These are phyloP conservation scores for Sporothrix humicola DNA, from an alignment of 2,329 filamentous ascomycete genomes.

Conservation along the genomic window DNA sequence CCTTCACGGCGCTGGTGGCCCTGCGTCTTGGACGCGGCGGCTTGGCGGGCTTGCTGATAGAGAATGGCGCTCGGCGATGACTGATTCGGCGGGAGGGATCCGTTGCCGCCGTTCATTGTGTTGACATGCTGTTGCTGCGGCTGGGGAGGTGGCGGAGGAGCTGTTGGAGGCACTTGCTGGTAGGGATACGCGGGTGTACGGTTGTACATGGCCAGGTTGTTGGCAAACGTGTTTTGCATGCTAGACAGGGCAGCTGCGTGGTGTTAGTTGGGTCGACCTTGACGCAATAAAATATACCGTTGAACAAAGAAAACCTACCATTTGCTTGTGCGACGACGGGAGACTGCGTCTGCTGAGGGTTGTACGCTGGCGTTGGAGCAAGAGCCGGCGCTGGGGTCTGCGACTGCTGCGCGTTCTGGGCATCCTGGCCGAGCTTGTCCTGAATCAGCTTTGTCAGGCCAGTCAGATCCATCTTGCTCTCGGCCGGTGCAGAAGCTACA, in stretches of 20 bases:
- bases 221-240: constrained; percentile 37
- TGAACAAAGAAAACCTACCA: constrained; percentile 26
- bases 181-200: constrained; percentile 30
- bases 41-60: constrained; percentile 65
- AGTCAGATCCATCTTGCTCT: constrained; percentile 37
- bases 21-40: constrained; percentile 62
- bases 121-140: constrained; percentile 41
- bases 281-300: too few species aligned
- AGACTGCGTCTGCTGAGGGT: constrained; percentile 20
- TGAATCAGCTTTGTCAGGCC: constrained; percentile 42
- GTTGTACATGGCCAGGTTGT: constrained; percentile 35
- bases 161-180: constrained; percentile 32
- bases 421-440: constrained; percentile 39
- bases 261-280: neutral
- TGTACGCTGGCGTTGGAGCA: neutral
- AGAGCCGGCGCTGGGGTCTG: neutral
- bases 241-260: constrained; percentile 34
- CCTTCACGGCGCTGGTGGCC: constrained; percentile 63
- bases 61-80: constrained; percentile 60
- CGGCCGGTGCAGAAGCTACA: neutral
- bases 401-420: constrained; percentile 25
- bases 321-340: constrained; percentile 32
- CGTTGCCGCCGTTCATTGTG: constrained; percentile 41
- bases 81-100: constrained; percentile 60
- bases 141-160: constrained; percentile 5